A percentile compares a stretch with the other conserved stretches of the same genome.
Conservation (phyloP, 2,329 filamentous ascomycete genomes). For the Ophiostoma pallidulum region DNA sequence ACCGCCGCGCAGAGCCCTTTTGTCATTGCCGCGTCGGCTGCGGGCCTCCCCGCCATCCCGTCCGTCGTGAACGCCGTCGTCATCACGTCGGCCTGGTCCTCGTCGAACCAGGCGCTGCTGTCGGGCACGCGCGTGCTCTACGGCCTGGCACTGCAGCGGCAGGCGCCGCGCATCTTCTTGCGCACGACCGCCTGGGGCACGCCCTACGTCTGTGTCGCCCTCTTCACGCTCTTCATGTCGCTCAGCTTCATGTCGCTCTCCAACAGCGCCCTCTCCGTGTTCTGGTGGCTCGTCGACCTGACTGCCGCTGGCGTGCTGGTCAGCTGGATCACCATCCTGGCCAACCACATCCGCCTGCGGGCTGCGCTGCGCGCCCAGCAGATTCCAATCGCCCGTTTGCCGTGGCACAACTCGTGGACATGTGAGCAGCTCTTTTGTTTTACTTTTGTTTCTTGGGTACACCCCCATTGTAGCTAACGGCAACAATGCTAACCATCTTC, state of each 20-base stretch:
- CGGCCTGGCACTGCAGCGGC: conserved; percentile 48
- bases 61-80: conserved; percentile 70
- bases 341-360: conserved; percentile 58
- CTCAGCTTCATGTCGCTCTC: conserved; percentile 51
- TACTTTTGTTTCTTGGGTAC: too few relatives aligned
- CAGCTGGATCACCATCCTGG: conserved; percentile 57
- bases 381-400: conserved; percentile 40
- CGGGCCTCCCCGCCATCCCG: conserved; percentile 57
- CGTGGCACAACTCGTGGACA: conserved; percentile 56
- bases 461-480: too few relatives aligned
- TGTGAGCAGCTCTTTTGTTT: conserved; percentile 29
- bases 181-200: conserved; percentile 41
- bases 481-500: conserved; percentile 15
- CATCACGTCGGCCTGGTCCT: conserved; percentile 61
- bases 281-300: conserved; percentile 66
- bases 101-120: conserved; percentile 56
- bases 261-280: conserved; percentile 47
- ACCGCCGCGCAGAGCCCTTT: conserved; percentile 53
- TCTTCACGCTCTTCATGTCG: conserved; percentile 38
- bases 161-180: conserved; percentile 48
- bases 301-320: conserved; percentile 61
- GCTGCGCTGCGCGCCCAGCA: conserved; percentile 34
- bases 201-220: conserved; percentile 45
- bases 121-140: conserved; percentile 51
- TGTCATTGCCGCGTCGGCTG: conserved; percentile 61